These are phyloP conservation scores for Neurospora cerealis DNA, from an alignment of 495 filamentous ascomycete genomes.

Conservation along the genomic window DNA sequence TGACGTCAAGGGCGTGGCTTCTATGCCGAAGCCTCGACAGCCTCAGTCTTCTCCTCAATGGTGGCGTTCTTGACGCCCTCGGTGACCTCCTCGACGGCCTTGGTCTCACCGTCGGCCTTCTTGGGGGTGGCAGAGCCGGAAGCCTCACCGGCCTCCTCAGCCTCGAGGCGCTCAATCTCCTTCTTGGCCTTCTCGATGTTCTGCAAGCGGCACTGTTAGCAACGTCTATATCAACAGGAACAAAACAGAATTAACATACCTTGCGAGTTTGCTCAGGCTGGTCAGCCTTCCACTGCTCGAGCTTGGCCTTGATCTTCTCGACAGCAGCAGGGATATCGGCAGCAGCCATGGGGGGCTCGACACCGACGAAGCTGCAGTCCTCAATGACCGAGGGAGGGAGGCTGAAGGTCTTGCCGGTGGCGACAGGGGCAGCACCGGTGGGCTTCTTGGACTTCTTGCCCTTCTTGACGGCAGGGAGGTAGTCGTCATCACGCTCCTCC, in stretches of 20 bases:
- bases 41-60: constrained; percentile 56
- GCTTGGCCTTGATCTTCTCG: constrained; percentile 86
- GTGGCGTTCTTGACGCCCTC: constrained; percentile 62
- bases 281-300: constrained; percentile 86
- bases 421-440: constrained; percentile 29
- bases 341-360: constrained; percentile 79
- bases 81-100: constrained; percentile 32
- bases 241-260: constrained; percentile 42
- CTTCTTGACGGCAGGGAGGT: constrained; percentile 79
- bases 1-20: not conserved
- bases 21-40: constrained; percentile 20
- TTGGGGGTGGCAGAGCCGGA: constrained; percentile 26
- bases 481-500: constrained; percentile 77
- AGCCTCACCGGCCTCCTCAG: constrained; percentile 37
- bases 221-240: constrained; percentile 2
- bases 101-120: constrained; percentile 30
- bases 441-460: constrained; percentile 78
- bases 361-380: constrained; percentile 69
- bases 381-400: constrained; percentile 83
- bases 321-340: constrained; percentile 64
- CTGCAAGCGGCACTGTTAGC: constrained; percentile 51
- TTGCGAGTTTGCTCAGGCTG: constrained; percentile 85
- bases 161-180: constrained; percentile 52
- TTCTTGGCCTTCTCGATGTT: constrained; percentile 70
- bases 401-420: constrained; percentile 60